Percentiles rank a stretch among this genome's conserved stretches.
These are phyloP conservation scores for Gynochthodes officinalis DNA, from an alignment of 257 asterid species.

Conservation along the genomic window DNA sequence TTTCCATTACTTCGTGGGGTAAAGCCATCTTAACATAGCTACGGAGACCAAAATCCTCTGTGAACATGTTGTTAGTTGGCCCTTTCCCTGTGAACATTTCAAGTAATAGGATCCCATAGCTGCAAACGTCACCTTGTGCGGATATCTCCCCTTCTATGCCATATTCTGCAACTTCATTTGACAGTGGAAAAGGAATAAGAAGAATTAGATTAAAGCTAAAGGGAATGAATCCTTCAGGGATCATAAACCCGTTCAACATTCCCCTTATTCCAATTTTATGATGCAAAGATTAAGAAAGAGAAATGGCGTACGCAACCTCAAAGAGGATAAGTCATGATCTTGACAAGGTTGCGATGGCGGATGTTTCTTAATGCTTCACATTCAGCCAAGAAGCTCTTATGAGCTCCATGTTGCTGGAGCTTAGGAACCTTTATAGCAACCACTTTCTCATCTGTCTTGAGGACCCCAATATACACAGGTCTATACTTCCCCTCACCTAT, in stretches of 20 bases:
- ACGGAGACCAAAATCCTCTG: conserved; percentile 11
- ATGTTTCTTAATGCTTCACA: conserved; percentile 29
- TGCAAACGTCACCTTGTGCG: conserved; percentile 15
- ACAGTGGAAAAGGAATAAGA: not conserved
- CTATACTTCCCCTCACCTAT: conserved; percentile 34
- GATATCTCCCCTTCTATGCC: conserved; percentile 19
- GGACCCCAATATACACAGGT: conserved; percentile 20
- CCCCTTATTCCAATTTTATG: too few species aligned
- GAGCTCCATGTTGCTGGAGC: conserved; percentile 29
- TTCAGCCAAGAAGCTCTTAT: conserved; percentile 32
- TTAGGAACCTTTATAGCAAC: conserved; percentile 32
- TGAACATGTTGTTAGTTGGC: conserved; percentile 11
- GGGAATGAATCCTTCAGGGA: not conserved
- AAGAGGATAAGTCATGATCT: conserved; percentile 12
- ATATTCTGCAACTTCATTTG: conserved; percentile 14
- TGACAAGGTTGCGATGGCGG: conserved; percentile 33
- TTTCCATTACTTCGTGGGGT: conserved; percentile 9
- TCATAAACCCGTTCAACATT: not conserved
- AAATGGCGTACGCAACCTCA: too few species aligned
- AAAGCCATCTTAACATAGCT: conserved; percentile 16
- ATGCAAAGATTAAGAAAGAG: too few species aligned
- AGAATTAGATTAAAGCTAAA: not conserved
- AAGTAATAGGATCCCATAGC: conserved; percentile 23
- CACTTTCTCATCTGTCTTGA: conserved; percentile 4
- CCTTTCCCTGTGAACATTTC: conserved; percentile 24